Conservation (phyloP, 2,329 filamentous ascomycete species). For the Curvularia sp. region DNA sequence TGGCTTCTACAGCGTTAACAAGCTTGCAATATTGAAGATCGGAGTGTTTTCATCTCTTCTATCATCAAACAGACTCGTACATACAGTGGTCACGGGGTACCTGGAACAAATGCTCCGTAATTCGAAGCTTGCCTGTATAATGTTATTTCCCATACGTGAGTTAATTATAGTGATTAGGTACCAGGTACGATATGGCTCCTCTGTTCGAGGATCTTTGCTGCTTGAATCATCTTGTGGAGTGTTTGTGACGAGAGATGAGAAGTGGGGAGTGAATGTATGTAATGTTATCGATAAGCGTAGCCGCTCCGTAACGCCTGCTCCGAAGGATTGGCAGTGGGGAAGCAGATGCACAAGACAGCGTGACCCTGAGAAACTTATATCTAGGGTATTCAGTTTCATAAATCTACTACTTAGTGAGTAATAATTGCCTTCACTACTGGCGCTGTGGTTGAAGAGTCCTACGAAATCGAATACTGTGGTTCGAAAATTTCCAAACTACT, state of each 20-base stretch:
- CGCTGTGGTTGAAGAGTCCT: background rate
- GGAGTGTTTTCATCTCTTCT: background rate
- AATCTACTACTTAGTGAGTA: background rate
- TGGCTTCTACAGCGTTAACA: conserved; percentile 35
- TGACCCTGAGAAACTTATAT: background rate
- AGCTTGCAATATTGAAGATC: background rate
- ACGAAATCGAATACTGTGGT: background rate
- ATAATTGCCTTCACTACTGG: background rate
- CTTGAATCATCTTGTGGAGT: conserved; percentile 46
- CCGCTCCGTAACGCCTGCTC: conserved; percentile 26
- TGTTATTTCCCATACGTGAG: conserved; percentile 4
- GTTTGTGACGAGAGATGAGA: conserved; percentile 7
- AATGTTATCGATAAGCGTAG: conserved; percentile 31
- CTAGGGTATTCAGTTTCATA: background rate
- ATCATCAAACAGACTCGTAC: background rate
- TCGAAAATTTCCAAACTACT: conserved; percentile 30
- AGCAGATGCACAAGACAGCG: conserved; percentile 4
- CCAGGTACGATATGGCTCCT: conserved; percentile 55
- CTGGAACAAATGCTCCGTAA: conserved; percentile 85
- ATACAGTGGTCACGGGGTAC: conserved; percentile 78
- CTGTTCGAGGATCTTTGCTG: conserved; percentile 57
- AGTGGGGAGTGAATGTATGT: conserved; percentile 22
- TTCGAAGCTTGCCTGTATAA: conserved; percentile 70
- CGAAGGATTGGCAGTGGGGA: conserved; percentile 11
- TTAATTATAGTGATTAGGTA: conserved; percentile 20